phyloP scores from a whole-genome alignment of 2,329 filamentous ascomycete species.

The Colletotrichum simmondsii region DNA sequence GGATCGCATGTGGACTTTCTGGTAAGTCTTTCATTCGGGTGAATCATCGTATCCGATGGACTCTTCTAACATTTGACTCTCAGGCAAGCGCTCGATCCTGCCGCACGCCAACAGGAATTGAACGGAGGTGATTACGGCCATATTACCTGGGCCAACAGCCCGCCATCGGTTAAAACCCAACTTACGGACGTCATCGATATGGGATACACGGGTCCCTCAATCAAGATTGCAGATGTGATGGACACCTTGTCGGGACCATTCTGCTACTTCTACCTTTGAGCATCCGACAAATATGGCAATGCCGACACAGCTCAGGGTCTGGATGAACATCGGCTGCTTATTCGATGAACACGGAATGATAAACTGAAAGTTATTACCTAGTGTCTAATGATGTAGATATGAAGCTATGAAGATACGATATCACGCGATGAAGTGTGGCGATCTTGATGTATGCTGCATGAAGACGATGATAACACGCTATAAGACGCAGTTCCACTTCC shows the following conservation, averaged over 20 bases:
- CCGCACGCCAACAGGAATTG: constrained; percentile 39
- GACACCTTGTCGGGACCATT: constrained; percentile 40
- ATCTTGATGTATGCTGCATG: too few relatives aligned
- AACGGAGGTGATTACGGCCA: constrained; percentile 42
- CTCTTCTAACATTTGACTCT: not conserved
- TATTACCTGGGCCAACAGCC: constrained; percentile 42
- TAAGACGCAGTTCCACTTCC: too few relatives aligned
- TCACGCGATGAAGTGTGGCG: too few relatives aligned
- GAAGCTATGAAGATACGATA: too few relatives aligned
- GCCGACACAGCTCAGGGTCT: too few relatives aligned
- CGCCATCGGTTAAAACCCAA: constrained; percentile 38
- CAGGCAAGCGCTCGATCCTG: constrained; percentile 37
- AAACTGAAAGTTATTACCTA: too few relatives aligned
- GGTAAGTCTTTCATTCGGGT: constrained; percentile 23
- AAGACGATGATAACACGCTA: too few relatives aligned
- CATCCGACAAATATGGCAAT: too few relatives aligned
- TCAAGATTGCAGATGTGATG: constrained; percentile 44
- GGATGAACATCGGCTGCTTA: too few relatives aligned
- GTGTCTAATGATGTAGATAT: too few relatives aligned
- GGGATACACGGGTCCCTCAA: constrained; percentile 41
- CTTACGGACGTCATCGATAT: constrained; percentile 43
- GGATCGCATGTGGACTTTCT: constrained; percentile 41
- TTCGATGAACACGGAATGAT: too few relatives aligned
- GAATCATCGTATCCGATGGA: rapidly evolving
- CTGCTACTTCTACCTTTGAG: constrained; percentile 44